Base-by-base conservation (phyloP, 2,329 filamentous ascomycete species). In the Aspergillus neotritici region DNA sequence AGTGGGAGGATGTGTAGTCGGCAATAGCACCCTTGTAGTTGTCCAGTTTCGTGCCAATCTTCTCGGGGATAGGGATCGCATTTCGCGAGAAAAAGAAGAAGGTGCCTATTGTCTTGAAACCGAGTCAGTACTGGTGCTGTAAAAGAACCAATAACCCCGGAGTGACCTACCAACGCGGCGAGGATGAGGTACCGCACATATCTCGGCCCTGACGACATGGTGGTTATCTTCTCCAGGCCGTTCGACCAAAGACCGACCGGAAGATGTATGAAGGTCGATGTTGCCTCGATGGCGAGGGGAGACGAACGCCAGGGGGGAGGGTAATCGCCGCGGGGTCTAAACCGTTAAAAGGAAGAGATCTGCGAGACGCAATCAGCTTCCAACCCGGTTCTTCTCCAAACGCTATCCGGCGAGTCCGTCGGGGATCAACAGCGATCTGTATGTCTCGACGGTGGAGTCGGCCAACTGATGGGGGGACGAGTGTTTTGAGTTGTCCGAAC, bases 1-100 rank as follows among this genome's bases (percentile, higher is more conserved):
- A 49, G 14, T 55, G 46, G 40, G 51, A 46, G 31, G 50, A 40
- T 6, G 52, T 46, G 10, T 36, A 39, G 11, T 40, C 31, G 17
- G 43, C 29, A 3, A 44, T 41, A 13, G 49, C 21, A n/a, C 54
- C 52, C 36, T 58, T 57, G 33, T 57, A 55, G 34, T 52, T 50
- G n/a, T 48, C 55, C 21, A 56, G 30, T 25, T 52, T 56, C 17
- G 54, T 31, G 25, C 47, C 47, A 41, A 57, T 46, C 48, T 51
- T 51, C 46, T 56, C 58, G 31, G 65, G 63, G 10, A 66, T 51
- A 7, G 65, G 65, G 40, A 72, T 55, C 8, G 74, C 79, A 50
- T 74, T 84, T 37, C 74, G 78, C 51, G 87, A 86, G 61, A 94
- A 80, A 69, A 91, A 88, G 72, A 91, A 93, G 65, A 95, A 78